Base-by-base conservation (phyloP, 2,329 filamentous ascomycete genomes). In the Penicillium aurantiogriseum region DNA sequence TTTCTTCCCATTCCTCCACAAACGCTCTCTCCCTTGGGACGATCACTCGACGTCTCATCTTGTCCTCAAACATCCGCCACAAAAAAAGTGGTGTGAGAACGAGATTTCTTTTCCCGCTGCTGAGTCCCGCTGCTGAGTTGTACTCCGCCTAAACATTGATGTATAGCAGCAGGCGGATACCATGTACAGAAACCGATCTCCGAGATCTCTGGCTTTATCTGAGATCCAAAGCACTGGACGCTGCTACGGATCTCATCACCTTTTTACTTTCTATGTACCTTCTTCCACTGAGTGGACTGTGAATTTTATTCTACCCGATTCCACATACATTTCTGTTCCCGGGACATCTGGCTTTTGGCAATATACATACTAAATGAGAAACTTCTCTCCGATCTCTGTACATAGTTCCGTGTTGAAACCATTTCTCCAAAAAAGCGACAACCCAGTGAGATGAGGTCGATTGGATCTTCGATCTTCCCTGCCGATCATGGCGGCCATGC, bases 131-230 rank as follows among this genome's bases (percentile, higher is more conserved):
- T 49, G 46, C 58, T 63, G 44, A 50, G 23, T 47, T 10, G 59
- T 45, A 39, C 44, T 49, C 42, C 50, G 29, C 51, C 42, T 51
- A n/a, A 21, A 36, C 36, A 56, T 44, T 11, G 47, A 51, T 66
- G 61, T 66, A 63, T 54, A 66, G 64, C 56, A 51, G 48, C 59
- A 46, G 35, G 23, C 51, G 23, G 48, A 38, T 45, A 45, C 21
- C 44, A 58, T 64, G 62, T 64, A 66, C 57, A 66, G 58, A 52
- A 46, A 55, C 42, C 11, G 31, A 29, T 57, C 35, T 46, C 35
- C 19, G 35, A 36, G 27, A 35, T 38, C 15, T 44, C 36, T 54
- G 50, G 35, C 25, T 49, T 48, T 51, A 15, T 51, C 23, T 35
- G 15, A 48, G 52, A 53, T 50, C 43, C 58, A 61, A 60, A 58